Base-by-base conservation (phyloP, 192 early-diverging fungal species). In the Mortierella alpina region DNA sequence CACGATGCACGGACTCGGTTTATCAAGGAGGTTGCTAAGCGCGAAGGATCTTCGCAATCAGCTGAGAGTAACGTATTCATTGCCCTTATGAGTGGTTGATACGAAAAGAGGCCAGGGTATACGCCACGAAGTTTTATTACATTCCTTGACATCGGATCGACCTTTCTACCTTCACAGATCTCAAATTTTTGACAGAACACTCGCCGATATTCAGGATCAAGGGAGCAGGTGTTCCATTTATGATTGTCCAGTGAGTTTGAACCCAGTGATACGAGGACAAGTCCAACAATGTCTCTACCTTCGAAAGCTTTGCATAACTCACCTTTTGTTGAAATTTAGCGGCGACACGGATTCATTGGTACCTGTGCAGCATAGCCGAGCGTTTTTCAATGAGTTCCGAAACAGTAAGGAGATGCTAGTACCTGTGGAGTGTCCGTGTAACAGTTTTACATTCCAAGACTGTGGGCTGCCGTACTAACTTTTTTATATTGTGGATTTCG, bases 1-100 rank as follows among this genome's bases (percentile, higher is more conserved):
- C 74, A 85, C 66, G 82, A 78, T 41, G 74, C 70, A 45, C 60
- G 83, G 31, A 65, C 56, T 11, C 76, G 82, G 48, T 91, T 91
- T 59, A 70, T 84, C 58, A 77, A 75, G 15, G 40, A 76, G 17
- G 71, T 91, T 58, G 80, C 84, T 2, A 59, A 50, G 39, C 61
- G 64, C 10, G 58, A 48, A 44, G 77, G 70, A 51, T 80, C 77
- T 6, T 54, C 77, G 13, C 70, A 80, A 40, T 80, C 77, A 12
- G 77, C 51, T 8, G 77, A 80, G 41, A 80, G 77, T 72, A 80
- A n/a, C 63, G 46, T 7, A 13, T 5, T 68, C 41, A 44, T 6
- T 45, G 40, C 46, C 15, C 15, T 60, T 42, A n/a, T 18, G 3
- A 41, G 15, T 31, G 22, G n/a, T 62, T 17, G 5, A 61, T 6